phyloP scores from a whole-genome alignment of 352 stramenopile genomes.

The Pythium volutum region DNA sequence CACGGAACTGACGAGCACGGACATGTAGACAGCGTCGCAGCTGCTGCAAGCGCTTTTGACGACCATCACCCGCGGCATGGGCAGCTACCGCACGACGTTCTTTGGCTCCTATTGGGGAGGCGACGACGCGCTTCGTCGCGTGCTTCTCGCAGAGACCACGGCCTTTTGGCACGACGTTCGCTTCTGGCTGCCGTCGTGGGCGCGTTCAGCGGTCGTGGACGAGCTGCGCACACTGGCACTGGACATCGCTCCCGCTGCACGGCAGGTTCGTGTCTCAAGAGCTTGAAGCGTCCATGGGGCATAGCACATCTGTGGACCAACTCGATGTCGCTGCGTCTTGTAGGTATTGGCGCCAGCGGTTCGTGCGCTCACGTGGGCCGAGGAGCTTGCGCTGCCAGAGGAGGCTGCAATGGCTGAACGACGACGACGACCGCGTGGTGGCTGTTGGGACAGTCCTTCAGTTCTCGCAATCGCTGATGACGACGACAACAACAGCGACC shows the following conservation, averaged over 20 bases:
- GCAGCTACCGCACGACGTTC: not conserved
- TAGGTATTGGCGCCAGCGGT: not conserved
- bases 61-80: not conserved
- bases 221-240: not conserved
- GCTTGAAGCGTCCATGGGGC: too few relatives aligned
- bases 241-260: not conserved
- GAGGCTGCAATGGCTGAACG: too few relatives aligned
- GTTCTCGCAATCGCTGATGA: too few relatives aligned
- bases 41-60: not conserved
- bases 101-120: not conserved
- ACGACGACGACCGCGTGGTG: not conserved
- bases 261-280: not conserved
- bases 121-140: not conserved
- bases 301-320: too few relatives aligned
- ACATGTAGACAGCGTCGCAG: not conserved
- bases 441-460: too few relatives aligned
- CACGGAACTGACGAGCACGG: too few relatives aligned
- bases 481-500: too few relatives aligned
- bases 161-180: not conserved
- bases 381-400: not conserved
- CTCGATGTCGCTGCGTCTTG: too few relatives aligned
- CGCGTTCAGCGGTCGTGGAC: not conserved
- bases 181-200: conserved; percentile 7
- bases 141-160: not conserved
- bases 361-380: not conserved